Evolutionary conservation across 2,329 filamentous ascomycete species (phyloP).

Genomic region (Fusarium sp.): DNA sequence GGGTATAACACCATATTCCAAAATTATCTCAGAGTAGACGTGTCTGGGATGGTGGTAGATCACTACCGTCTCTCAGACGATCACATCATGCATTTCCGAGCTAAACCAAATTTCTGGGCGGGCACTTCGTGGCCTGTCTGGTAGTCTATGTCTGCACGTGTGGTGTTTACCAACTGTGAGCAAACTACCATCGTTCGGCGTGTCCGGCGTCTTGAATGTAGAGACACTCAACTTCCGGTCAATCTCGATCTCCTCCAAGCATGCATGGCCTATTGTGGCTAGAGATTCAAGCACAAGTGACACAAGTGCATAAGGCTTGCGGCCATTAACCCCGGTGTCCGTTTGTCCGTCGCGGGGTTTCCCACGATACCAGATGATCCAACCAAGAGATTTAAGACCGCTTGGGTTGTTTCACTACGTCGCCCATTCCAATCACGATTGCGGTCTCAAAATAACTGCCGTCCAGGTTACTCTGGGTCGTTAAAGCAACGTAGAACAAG

Average conservation of each 20-base stretch:
- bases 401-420: constrained; percentile 16
- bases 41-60: constrained; percentile 9
- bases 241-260: constrained; percentile 31
- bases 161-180: constrained; percentile 8
- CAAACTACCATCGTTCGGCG: constrained; percentile 16
- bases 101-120: constrained; percentile 13
- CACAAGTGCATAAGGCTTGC: constrained; percentile 17
- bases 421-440: constrained; percentile 19
- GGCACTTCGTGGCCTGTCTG: constrained; percentile 22
- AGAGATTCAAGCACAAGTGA: constrained; percentile 25
- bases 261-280: constrained; percentile 20
- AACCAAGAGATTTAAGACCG: background rate
- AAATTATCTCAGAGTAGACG: constrained; percentile 6
- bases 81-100: constrained; percentile 24
- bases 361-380: background rate
- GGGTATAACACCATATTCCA: constrained; percentile 22
- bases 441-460: constrained; percentile 11
- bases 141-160: constrained; percentile 30
- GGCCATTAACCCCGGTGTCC: background rate
- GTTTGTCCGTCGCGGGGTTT: constrained; percentile 9
- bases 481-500: constrained; percentile 16
- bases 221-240: constrained; percentile 10
- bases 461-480: background rate
- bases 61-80: constrained; percentile 15
- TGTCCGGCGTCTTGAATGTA: constrained; percentile 11